Evolutionary conservation across 192 early-diverging fungal species (phyloP).

Genomic region (Mortierella antarctica): DNA sequence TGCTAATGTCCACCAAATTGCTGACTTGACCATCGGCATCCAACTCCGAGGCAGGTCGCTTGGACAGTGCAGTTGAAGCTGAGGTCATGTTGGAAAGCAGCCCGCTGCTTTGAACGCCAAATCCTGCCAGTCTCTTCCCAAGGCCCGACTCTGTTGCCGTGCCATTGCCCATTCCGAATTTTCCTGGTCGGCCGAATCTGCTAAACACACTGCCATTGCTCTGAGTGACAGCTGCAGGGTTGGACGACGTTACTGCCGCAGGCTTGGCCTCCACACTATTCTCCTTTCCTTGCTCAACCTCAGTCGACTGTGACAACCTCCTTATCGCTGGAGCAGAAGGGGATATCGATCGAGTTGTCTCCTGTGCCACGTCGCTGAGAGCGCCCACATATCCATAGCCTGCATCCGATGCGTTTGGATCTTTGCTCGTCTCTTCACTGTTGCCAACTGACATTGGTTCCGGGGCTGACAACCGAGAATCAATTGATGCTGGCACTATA

Average conservation of each 20-base stretch:
- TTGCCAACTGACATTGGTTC: background rate
- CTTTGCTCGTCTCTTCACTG: no score
- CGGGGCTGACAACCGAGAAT: background rate
- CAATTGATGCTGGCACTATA: background rate
- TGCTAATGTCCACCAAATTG: constrained; percentile 19
- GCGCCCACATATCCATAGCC: background rate
- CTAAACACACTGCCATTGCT: background rate
- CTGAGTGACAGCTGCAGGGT: background rate
- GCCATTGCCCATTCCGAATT: background rate
- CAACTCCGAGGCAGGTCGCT: constrained; percentile 32
- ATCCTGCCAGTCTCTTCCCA: background rate
- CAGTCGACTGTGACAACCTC: constrained; percentile 14
- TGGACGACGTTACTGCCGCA: background rate
- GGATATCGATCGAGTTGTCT: background rate
- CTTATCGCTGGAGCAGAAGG: constrained; percentile 6
- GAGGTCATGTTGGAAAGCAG: no score
- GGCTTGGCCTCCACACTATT: constrained; percentile 3
- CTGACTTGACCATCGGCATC: background rate
- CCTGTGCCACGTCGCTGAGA: background rate
- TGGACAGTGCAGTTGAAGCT: background rate
- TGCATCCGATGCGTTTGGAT: background rate
- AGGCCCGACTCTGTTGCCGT: background rate
- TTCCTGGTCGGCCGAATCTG: constrained; percentile 11
- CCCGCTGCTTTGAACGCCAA: background rate
- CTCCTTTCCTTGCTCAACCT: constrained; percentile 22